Evolutionary conservation across 2,329 filamentous ascomycete species (phyloP).

Genomic region (Trichoderma sp.): DNA sequence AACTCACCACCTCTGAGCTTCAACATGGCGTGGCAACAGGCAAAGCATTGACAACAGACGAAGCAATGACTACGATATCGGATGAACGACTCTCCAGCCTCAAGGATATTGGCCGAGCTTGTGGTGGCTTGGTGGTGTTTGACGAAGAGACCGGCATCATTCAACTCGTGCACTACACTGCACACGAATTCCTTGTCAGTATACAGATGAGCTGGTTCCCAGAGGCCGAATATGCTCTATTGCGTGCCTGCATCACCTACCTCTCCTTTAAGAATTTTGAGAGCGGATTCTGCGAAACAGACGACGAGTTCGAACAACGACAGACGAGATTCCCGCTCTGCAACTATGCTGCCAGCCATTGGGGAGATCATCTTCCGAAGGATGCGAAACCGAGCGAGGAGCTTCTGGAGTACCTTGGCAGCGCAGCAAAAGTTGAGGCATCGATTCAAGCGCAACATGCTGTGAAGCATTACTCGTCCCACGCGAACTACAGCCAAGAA

Average conservation of each 20-base stretch:
- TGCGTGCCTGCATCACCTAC: slow-evolving; percentile 42
- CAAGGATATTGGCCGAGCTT: slow-evolving; percentile 43
- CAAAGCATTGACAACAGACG: slow-evolving; percentile 36
- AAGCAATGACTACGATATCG: slow-evolving; percentile 12
- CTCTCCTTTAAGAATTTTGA: slow-evolving; percentile 41
- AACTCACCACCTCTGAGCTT: slow-evolving; percentile 42
- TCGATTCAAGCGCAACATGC: not conserved
- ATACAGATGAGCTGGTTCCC: slow-evolving; percentile 39
- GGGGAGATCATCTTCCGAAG: not conserved
- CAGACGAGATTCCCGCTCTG: not conserved
- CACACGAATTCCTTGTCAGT: slow-evolving; percentile 49
- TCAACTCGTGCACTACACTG: slow-evolving; percentile 50
- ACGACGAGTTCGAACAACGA: not conserved
- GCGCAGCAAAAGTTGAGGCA: not conserved
- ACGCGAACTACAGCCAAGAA: not conserved
- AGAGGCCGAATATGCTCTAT: slow-evolving; percentile 36
- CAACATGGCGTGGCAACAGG: slow-evolving; percentile 48
- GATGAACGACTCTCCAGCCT: slow-evolving; percentile 40
- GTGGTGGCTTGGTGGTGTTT: slow-evolving; percentile 47
- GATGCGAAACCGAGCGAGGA: not conserved
- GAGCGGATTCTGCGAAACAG: not conserved
- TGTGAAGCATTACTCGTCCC: not conserved
- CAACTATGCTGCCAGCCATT: not conserved
- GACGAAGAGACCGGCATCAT: slow-evolving; percentile 45
- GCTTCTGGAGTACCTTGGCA: not conserved